Conservation (phyloP, 2,329 filamentous ascomycete genomes). For the Setomelanomma holmii region DNA sequence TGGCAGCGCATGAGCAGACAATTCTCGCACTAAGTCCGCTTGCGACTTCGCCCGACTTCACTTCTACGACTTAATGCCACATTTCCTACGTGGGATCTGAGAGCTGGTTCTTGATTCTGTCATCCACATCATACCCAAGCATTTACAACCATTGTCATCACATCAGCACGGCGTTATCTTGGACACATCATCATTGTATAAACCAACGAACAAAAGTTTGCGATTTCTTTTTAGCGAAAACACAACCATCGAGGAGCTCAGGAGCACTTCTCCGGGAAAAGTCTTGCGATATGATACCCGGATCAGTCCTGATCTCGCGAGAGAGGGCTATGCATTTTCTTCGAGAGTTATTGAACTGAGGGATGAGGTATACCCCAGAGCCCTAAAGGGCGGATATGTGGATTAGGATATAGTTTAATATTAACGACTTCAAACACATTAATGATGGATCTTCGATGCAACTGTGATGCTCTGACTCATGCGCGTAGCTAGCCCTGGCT, state of each 20-base stretch:
- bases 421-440: too few species aligned
- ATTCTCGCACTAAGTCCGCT: constrained; percentile 36
- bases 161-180: background rate
- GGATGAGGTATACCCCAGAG: background rate
- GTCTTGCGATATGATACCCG: constrained; percentile 13
- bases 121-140: background rate
- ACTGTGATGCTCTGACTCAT: too few species aligned
- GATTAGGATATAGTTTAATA: too few species aligned
- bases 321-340: constrained; percentile 9
- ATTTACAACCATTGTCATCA: background rate
- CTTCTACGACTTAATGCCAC: constrained; percentile 15
- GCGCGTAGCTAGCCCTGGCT: too few species aligned
- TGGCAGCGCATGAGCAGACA: constrained; percentile 44
- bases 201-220: constrained; percentile 21
- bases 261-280: constrained; percentile 24
- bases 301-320: constrained; percentile 14
- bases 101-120: background rate
- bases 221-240: constrained; percentile 7
- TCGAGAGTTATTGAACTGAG: background rate
- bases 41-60: background rate
- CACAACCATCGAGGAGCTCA: constrained; percentile 48
- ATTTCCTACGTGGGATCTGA: constrained; percentile 2
- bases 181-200: constrained; percentile 7
- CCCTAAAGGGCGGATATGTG: too few species aligned
- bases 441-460: too few species aligned